Evolutionary conservation across 2,329 filamentous ascomycete genomes (phyloP), one percentile per base, ranked within the genome.

Genomic region (Pseudogymnoascus pannorum): DNA sequence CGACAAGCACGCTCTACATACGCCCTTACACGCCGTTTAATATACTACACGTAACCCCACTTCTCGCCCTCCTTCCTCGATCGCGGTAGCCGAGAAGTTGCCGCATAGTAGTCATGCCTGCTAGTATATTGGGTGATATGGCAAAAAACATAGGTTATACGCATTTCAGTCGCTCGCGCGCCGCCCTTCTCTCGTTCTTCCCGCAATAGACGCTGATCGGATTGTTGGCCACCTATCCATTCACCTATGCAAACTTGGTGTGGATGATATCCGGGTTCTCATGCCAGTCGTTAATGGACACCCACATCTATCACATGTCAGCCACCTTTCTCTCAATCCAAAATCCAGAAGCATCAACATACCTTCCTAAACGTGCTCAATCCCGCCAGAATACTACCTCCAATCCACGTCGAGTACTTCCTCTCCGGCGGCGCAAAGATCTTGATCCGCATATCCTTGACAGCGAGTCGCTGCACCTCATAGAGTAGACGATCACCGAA

Each of bases 361-460:
- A 94, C 92, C 89, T 97, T 99, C 80, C 93, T 88, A 78, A 99
- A 99, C 60, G 94, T 99, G 79, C 93, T 97, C 75, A 99, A 77
- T 5, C 94, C 93, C 33, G 94, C 94, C 67, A 99, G 79, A 76
- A 99, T 99, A 75, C 94, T 97, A 61, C 94, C 94, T 66, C 94
- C 94, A 68, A 97, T 97, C 94, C 94, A 99, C 31, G 94, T 99
- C 65, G 92, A 97, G 79, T 97, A 99, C 77, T 97, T 96, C 67
- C 94, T 84, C 80, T 99, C 94, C 5, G 94, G 93, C 61, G 94
- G 94, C 60, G 94, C 94, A 78, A 96, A 96, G 72, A 99, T 99
- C 81, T 97, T 96, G 79, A 99, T 97, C 71, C 92, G 87, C 93
- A 97, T 99, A 74, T 99, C 94, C 81, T 97, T 97, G 68, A 97